These are phyloP conservation scores for Trichoderma aggressivum DNA, from an alignment of 2,329 filamentous ascomycete species.

Conservation along the genomic window DNA sequence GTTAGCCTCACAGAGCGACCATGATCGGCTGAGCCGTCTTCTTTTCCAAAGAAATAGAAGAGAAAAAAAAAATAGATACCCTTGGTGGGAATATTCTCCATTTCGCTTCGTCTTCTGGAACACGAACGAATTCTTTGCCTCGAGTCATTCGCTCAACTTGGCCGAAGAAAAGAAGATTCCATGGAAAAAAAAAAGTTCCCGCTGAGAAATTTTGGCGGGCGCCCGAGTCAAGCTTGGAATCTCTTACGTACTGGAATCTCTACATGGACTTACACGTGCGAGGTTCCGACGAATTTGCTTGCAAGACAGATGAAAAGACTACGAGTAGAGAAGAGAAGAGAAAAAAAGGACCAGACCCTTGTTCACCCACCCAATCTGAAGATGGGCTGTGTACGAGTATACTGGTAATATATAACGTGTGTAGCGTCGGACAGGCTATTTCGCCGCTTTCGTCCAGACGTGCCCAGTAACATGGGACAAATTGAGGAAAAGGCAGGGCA, in stretches of 20 bases:
- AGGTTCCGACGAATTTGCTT: not conserved
- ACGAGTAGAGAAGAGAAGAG: not conserved
- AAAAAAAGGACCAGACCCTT: not conserved
- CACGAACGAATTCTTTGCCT: not conserved
- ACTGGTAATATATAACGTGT: not conserved
- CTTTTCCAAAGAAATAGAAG: not conserved
- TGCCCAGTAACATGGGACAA: not conserved
- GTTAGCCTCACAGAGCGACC: not conserved
- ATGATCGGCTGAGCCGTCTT: not conserved
- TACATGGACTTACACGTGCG: not conserved
- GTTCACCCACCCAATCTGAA: not conserved
- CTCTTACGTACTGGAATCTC: conserved; percentile 3
- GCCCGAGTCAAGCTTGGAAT: not conserved
- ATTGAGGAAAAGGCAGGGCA: not conserved
- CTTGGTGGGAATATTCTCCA: not conserved
- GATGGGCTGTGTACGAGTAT: not conserved
- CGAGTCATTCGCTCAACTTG: not conserved
- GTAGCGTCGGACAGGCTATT: not conserved
- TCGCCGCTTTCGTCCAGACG: not conserved
- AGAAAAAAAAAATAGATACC: not conserved
- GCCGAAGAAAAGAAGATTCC: not conserved
- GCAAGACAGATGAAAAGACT: not conserved
- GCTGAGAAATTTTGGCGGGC: not conserved
- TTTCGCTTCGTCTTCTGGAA: not conserved
- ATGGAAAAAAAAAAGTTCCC: not conserved